Evolutionary conservation across 345 rosid genomes (phyloP).

Genomic region (Draba incana): DNA sequence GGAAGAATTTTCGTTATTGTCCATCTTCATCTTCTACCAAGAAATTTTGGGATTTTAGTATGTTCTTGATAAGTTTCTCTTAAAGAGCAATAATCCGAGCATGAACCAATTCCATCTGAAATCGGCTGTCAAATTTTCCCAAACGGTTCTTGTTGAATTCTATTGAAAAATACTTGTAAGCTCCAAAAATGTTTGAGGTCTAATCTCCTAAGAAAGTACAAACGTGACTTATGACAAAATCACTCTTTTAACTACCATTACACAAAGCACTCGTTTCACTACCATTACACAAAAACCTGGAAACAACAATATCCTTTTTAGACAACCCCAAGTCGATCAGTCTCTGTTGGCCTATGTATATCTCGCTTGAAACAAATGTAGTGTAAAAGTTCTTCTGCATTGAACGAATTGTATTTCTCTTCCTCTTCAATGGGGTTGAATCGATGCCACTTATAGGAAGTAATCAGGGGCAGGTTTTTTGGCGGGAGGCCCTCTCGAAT

Average conservation of each 20-base stretch:
- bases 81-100: background rate
- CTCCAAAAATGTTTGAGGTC: slow-evolving; percentile 29
- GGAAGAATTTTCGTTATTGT: slow-evolving; percentile 1
- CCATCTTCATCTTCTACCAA: background rate
- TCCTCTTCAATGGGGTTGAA: slow-evolving; percentile 13
- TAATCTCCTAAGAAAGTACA: slow-evolving; percentile 21
- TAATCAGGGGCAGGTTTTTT: slow-evolving; percentile 96
- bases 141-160: background rate
- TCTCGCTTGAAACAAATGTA: slow-evolving; percentile 20
- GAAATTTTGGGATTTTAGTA: background rate
- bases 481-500: slow-evolving; percentile 86
- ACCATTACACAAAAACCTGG: slow-evolving; percentile 25
- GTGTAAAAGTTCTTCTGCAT: slow-evolving; percentile 29
- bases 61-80: background rate
- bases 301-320: slow-evolving; percentile 11
- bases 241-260: slow-evolving; percentile 25
- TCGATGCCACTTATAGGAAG: slow-evolving; percentile 57
- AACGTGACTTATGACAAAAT: slow-evolving; percentile 6
- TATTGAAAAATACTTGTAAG: slow-evolving; percentile 13
- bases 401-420: slow-evolving; percentile 16
- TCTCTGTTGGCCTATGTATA: slow-evolving; percentile 2
- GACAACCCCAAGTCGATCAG: background rate
- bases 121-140: background rate
- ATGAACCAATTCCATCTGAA: background rate
- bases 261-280: slow-evolving; percentile 20